Base-by-base conservation (phyloP, 306 rosid genomes). In the Castanospermum australe region DNA sequence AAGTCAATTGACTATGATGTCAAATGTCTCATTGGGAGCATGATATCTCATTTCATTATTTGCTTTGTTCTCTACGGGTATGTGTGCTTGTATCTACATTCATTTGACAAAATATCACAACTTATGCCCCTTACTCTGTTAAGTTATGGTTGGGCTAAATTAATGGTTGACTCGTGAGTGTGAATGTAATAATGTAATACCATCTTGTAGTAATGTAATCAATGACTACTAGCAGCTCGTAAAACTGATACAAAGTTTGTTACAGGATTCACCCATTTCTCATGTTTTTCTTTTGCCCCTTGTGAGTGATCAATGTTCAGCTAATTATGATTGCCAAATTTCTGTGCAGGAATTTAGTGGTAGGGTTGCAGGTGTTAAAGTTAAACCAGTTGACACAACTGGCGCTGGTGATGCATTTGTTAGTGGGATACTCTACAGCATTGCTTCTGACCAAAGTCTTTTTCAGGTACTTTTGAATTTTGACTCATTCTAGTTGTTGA, bases 381-480 rank as follows among this genome's bases (percentile, higher is more conserved):
- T 88, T 33, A 88, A 84, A 76, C 70, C 97, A 4, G 85, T 91
- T 3, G 99, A 96, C 87, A 96, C 99, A 70, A 96, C 98, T 0
- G 99, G 99, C 35, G 99, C 99, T 4, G 99, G 99, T 0, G 99
- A 96, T 82, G 89, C 99, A 35, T 96, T 96, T 68, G 99, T 96
- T 36, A 79, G 98, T 75, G 99, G 98, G 82, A 25, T 93, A 71
- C 79, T 96, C 30, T 67, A 79, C 83, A 77, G 86, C 81, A 18
- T 96, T 56, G 98, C 94, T 76, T 88, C 94, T 50, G 91, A 96
- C 71, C 82, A 13, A 33, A 84, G 60, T 55, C 77, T 90, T 61
- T 39, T 90, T 24, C 70, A 90, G 98, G 98, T 93, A 83, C 25
- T 11, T 77, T 36, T 5, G 11, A 77, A 48, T 56, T 73, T 66